Evolutionary conservation across 352 stramenopile genomes (phyloP).

Genomic region (Pythium oligandrum): DNA sequence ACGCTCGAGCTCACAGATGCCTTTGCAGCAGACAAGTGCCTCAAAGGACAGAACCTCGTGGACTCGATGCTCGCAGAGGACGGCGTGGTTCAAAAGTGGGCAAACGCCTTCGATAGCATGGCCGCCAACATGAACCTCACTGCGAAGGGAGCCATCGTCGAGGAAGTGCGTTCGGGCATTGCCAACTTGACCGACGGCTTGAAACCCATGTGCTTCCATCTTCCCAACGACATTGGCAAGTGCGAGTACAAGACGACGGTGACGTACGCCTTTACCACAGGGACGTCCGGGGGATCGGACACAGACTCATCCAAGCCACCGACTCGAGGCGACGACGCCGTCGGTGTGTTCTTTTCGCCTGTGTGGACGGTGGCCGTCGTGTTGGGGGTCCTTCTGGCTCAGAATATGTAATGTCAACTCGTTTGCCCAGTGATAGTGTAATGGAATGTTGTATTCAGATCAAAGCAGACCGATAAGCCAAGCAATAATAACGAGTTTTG

Average conservation of each 20-base stretch:
- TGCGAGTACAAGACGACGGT: conserved; percentile 18
- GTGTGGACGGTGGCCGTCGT: too few species aligned
- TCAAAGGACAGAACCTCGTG: conserved; percentile 17
- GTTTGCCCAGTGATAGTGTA: too few species aligned
- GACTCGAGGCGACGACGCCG: too few species aligned
- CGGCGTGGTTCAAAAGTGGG: conserved; percentile 10
- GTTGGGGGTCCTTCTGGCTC: too few species aligned
- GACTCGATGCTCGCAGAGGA: conserved; percentile 9
- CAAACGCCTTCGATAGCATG: conserved; percentile 10
- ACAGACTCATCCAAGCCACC: too few species aligned
- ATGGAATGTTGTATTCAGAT: too few species aligned
- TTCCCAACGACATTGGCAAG: conserved; percentile 16
- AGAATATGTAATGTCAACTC: too few species aligned
- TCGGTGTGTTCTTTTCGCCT: too few species aligned
- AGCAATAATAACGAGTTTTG: too few species aligned
- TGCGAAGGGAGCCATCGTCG: conserved; percentile 10
- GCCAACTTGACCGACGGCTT: conserved; percentile 5
- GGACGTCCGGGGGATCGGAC: too few species aligned
- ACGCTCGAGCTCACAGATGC: conserved; percentile 9
- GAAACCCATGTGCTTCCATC: conserved; percentile 21
- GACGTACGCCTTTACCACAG: conserved; percentile 16
- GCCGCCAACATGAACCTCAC: conserved; percentile 19
- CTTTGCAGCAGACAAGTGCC: conserved; percentile 18
- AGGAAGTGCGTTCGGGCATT: conserved; percentile 3
- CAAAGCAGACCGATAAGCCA: too few species aligned